Evolutionary conservation across 352 stramenopile genomes (phyloP).

Genomic region (Phytophthora pini): DNA sequence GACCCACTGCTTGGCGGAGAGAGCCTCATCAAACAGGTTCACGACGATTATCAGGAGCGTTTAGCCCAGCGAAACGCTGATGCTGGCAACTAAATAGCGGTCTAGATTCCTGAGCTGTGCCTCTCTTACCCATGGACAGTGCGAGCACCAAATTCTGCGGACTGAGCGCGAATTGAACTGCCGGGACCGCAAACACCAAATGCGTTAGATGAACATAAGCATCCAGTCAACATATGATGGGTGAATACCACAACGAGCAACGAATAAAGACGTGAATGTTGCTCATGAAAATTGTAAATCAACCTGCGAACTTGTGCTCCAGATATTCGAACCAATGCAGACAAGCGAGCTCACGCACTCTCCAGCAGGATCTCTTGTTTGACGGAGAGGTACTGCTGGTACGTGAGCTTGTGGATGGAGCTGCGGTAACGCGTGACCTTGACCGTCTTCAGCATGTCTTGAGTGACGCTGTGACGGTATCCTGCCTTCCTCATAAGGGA

Average conservation of each 20-base stretch:
- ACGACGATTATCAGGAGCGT: slow-evolving; percentile 79
- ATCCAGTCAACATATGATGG: slow-evolving; percentile 3
- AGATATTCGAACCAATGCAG: slow-evolving; percentile 9
- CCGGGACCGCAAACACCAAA: slow-evolving; percentile 2
- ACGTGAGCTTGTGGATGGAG: slow-evolving; percentile 85
- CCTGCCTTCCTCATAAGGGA: slow-evolving; percentile 85
- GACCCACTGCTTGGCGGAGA: slow-evolving; percentile 70
- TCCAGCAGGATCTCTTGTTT: slow-evolving; percentile 53
- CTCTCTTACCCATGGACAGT: slow-evolving; percentile 5
- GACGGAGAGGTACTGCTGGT: slow-evolving; percentile 77
- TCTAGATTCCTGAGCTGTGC: not conserved
- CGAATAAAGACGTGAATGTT: slow-evolving; percentile 36
- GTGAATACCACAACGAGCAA: slow-evolving; percentile 18
- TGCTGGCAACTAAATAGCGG: slow-evolving; percentile 13
- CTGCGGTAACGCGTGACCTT: slow-evolving; percentile 84
- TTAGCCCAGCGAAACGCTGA: slow-evolving; percentile 56
- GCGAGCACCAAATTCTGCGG: not conserved
- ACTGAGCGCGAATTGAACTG: slow-evolving; percentile 1
- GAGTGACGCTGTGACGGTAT: slow-evolving; percentile 63
- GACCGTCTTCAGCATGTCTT: slow-evolving; percentile 62
- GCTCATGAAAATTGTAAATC: slow-evolving; percentile 21
- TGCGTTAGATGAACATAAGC: slow-evolving; percentile 27
- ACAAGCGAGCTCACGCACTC: slow-evolving; percentile 30
- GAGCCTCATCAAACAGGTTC: slow-evolving; percentile 75
- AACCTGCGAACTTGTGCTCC: slow-evolving; percentile 3